Evolutionary conservation across 257 asterid species (phyloP), one percentile per base, ranked within the genome.

Genomic region (Solanum ossicruentum): DNA sequence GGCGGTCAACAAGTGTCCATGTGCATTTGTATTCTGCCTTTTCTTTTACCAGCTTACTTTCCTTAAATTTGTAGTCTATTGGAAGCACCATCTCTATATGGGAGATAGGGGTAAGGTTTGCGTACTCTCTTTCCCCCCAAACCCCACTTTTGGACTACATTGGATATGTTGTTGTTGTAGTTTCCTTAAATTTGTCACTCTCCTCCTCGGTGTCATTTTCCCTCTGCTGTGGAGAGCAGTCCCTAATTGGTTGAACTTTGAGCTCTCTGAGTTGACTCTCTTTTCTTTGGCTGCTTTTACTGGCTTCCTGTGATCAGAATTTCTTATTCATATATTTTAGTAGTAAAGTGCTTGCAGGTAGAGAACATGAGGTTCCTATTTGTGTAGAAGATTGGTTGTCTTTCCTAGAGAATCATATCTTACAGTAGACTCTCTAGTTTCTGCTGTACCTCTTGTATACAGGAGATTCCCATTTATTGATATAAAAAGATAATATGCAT

Each of bases 261-360:
- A 73, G 81, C n/a, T 73, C 39, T n/a, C 57, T 43, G 57, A 45
- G 52, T 72, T 72, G 4, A 45, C 80, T n/a, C 12, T 73, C n/a
- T 73, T 73, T 73, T 47, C 58, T 7, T 45, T 72, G 80, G 56
- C 39, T 72, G n/a, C 81, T 73, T 73, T 72, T 47, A 47, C 60
- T 75, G 21, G 58, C 81, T 47, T 75, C 12, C 15, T 75, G 57
- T 49, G 15, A 49, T 23, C 7, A 16, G 16, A 51, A 77, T 77
- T 18, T 51, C 26, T 26, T 16, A 15, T 77, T 63, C 47, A 26
- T 21, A 4, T 75, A 13, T 49, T 49, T 49, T 69, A 73, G 12
- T 61, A 65, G 72, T 21, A 12, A 75, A 23, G 26, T 77, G 15
- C 58, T 28, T 89, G 88, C 93, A 89, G 95, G 89, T 65, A 66